Evolutionary conservation across 371 early-diverging fungal genomes (phyloP), one percentile per base, ranked within the genome.

Genomic region (Circinella minor): DNA sequence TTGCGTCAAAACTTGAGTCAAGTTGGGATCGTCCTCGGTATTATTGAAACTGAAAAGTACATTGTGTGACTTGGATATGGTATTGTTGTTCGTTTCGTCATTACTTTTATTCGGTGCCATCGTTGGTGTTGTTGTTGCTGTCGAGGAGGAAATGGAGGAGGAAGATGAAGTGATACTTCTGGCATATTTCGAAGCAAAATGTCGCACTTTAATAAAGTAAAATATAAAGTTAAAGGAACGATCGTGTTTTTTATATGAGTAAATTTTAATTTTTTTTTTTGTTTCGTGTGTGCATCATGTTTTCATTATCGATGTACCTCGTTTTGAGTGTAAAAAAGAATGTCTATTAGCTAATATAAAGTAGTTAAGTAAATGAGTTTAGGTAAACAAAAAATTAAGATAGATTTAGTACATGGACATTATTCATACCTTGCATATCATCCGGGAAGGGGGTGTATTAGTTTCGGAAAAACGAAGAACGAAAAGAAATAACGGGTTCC

Each of bases 1-100:
- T 43, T 73, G 65, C 5, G 36, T 13, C 47, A 77, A 27, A 17
- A 74, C 39, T 2, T 55, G 36, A 14, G 69, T 55, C 48, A 77
- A 43, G 18, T 67, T 67, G 46, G 20, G 13, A 39, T 61, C 62
- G 46, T 18, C 39, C 15, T 61, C 39, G 20, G 57, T n/a, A 34
- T 34, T 34, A 34, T 11, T 34, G 27, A 57, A 57, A 1, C 27
- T 18, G 27, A 0, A 10, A 57, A 57, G 20, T 7, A 4, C 57
- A 34, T 57, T 18, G 57, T n/a, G 27, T n/a, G 55, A 55, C n/a
- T 55, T 20, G 55, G 55, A 55, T 3, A 55, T 8, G 34, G 57
- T 14, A 7, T 57, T n/a, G 5, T 2, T 51, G 51, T 51, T 51
- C n/a, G 8, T 5, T 51, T 51, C 51, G 51, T 51, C 15, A 15